Conservation (phyloP, 208 protist species). For the Leptomonas seymouri region DNA sequence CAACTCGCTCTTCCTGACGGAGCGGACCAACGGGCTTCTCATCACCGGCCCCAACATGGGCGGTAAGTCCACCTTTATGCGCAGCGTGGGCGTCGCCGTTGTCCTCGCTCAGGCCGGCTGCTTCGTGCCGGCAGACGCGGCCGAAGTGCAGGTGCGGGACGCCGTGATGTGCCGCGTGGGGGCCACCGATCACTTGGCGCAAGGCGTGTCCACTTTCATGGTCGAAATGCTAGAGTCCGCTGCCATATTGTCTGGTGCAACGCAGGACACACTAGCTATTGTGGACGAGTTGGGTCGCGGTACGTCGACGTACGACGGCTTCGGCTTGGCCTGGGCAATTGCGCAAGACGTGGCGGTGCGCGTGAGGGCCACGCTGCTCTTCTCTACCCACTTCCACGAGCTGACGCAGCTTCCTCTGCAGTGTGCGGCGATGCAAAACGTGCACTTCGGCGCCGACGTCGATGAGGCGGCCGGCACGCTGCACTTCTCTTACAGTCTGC, state of each 20-base stretch:
- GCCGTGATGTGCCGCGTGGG: slow-evolving; percentile 98
- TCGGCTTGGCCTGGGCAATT: slow-evolving; percentile 99
- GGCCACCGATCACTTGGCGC: slow-evolving; percentile 96
- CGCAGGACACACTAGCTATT: slow-evolving; percentile 96
- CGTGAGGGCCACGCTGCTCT: slow-evolving; percentile 92
- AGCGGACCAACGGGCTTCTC: slow-evolving; percentile 71
- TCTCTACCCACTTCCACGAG: slow-evolving; percentile 99
- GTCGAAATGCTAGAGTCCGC: slow-evolving; percentile 99
- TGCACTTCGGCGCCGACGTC: slow-evolving; percentile 85
- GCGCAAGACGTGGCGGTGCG: slow-evolving; percentile 93
- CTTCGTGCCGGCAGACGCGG: slow-evolving; percentile 97
- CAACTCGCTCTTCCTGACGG: slow-evolving; percentile 85
- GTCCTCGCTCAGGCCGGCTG: slow-evolving; percentile 99
- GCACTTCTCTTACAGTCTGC: slow-evolving; percentile 86
- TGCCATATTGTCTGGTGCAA: slow-evolving; percentile 95
- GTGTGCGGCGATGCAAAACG: slow-evolving; percentile 61
- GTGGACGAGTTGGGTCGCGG: slow-evolving; percentile 99
- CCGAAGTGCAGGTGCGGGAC: slow-evolving; percentile 87
- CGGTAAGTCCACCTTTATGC: slow-evolving; percentile 99
- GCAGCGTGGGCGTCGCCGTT: slow-evolving; percentile 95
- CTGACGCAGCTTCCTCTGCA: slow-evolving; percentile 93
- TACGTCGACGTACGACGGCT: slow-evolving; percentile 99
- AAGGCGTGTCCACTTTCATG: slow-evolving; percentile 99
- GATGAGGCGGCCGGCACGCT: slow-evolving; percentile 68
- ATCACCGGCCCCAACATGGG: slow-evolving; percentile 97